Evolutionary conservation across 441 rosid species (phyloP).

Genomic region (Biscutella auriculata): DNA sequence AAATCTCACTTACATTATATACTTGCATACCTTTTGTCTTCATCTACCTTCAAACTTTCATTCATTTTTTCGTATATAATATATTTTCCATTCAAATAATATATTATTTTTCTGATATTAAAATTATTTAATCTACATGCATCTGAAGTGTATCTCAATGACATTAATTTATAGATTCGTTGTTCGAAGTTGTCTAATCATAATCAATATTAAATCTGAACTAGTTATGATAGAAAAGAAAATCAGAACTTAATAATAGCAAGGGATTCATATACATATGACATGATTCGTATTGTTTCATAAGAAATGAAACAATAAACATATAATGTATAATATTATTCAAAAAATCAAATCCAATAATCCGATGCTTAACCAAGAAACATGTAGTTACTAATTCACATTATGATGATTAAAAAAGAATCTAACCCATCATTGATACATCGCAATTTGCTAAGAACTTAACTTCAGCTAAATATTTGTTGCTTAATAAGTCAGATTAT

Average conservation of each 20-base stretch:
- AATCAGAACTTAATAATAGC: background rate
- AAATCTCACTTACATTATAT: slow-evolving; percentile 14
- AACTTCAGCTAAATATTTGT: too few relatives aligned
- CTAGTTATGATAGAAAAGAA: background rate
- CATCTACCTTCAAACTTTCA: background rate
- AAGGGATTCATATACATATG: background rate
- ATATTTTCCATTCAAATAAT: background rate
- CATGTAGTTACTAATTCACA: slow-evolving; percentile 17
- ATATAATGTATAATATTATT: background rate
- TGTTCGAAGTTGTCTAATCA: slow-evolving; percentile 19
- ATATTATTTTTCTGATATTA: background rate
- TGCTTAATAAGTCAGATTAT: too few relatives aligned
- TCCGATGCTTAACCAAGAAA: slow-evolving; percentile 17
- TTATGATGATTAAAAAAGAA: too few relatives aligned
- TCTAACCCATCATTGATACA: too few relatives aligned
- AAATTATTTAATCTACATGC: background rate
- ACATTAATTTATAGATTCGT: slow-evolving; percentile 2
- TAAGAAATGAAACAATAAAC: background rate
- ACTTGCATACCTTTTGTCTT: slow-evolving; percentile 12
- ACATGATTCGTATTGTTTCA: background rate
- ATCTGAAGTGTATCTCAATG: slow-evolving; percentile 3
- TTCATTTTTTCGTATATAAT: background rate
- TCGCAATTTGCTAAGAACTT: too few relatives aligned
- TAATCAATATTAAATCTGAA: slow-evolving; percentile 6
- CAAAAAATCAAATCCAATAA: slow-evolving; percentile 9